Evolutionary conservation across 2,329 filamentous ascomycete species (phyloP), one percentile per base, ranked within the genome.

Genomic region (Zasmidium cellare): DNA sequence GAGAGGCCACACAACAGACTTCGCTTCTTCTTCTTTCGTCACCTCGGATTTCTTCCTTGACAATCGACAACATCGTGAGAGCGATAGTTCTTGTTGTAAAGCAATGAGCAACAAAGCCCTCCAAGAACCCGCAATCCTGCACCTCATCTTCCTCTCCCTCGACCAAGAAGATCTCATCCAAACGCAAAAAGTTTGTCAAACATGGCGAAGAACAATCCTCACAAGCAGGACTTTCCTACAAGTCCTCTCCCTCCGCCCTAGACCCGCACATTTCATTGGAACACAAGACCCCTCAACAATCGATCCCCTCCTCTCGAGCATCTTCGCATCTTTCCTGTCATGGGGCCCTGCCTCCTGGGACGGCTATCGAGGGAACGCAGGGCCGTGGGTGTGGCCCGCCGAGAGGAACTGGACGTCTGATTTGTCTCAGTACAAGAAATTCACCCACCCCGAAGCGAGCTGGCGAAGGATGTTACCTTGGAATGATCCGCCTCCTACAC

Each of bases 101-200:
- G 16, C 16, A 6, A 41, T 41, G 35, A 18, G 12, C 12, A 18
- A 14, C 3, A 9, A 41, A 47, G 31, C 49, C 11, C 31, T 52
- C 18, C 49, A 52, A 19, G 49, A 52, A n/a, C 49, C 49, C 16
- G 49, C 49, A 22, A 52, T 52, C 25, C 25, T 52, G 3, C 14
- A 41, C 11, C 16, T 38, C n/a, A 23, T 44, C 18, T 44, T 44
- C 31, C 18, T 24, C 14, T 9, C 38, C 16, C 49, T 52, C 25
- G 19, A 18, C 16, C 49, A 22, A 20, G 12, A 20, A 9, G 5
- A 52, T 9, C 49, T 52, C 49, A 11, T 52, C n/a, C 49, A n/a
- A 5, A n/a, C 31, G 7, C 49, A 52, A 35, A n/a, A 9, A 6
- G 31, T 52, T 9, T 52, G 49, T 18, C 28, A 38, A 16, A 41